A percentile compares a stretch with the other conserved stretches of the same genome.
These are phyloP conservation scores for Microsporum ferrugineum DNA, from an alignment of 2,329 filamentous ascomycete genomes.

Conservation along the genomic window DNA sequence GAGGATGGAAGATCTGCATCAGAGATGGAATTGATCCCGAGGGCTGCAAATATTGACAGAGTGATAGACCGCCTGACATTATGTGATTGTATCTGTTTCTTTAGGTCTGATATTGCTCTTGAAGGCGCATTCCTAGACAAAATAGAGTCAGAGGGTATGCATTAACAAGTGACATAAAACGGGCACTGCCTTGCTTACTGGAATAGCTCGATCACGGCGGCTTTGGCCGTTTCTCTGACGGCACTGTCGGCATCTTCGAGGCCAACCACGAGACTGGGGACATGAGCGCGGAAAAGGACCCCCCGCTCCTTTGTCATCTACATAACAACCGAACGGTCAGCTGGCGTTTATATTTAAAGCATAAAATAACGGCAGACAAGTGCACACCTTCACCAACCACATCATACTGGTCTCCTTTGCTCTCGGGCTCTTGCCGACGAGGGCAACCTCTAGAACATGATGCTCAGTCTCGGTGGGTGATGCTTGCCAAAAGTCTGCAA, in stretches of 20 bases:
- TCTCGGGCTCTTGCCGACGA: slow-evolving; percentile 68
- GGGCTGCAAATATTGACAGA: slow-evolving; percentile 63
- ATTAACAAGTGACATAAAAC: neutral
- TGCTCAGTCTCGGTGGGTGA: slow-evolving; percentile 65
- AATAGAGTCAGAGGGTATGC: neutral
- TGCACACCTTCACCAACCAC: slow-evolving; percentile 64
- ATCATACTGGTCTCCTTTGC: slow-evolving; percentile 76
- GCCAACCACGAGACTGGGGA: slow-evolving; percentile 69
- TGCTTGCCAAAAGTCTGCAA: slow-evolving; percentile 64
- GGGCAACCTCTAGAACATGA: slow-evolving; percentile 63
- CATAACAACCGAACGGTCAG: slow-evolving; percentile 3
- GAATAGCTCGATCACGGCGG: slow-evolving; percentile 76
- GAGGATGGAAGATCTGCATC: slow-evolving; percentile 20
- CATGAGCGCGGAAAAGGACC: slow-evolving; percentile 71
- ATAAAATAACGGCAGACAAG: neutral
- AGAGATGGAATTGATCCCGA: slow-evolving; percentile 43
- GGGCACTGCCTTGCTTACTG: slow-evolving; percentile 39
- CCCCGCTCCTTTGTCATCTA: slow-evolving; percentile 72
- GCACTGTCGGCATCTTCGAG: slow-evolving; percentile 82
- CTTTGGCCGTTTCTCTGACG: slow-evolving; percentile 75
- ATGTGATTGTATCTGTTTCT: slow-evolving; percentile 70
- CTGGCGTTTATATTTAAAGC: neutral
- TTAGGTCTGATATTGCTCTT: slow-evolving; percentile 75
- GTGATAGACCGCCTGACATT: slow-evolving; percentile 81
- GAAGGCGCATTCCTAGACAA: slow-evolving; percentile 57